Percentiles rank a stretch among this genome's conserved stretches.
Evolutionary conservation across 2,329 filamentous ascomycete species (phyloP).

Genomic region (Ophidiomyces ophidiicola): DNA sequence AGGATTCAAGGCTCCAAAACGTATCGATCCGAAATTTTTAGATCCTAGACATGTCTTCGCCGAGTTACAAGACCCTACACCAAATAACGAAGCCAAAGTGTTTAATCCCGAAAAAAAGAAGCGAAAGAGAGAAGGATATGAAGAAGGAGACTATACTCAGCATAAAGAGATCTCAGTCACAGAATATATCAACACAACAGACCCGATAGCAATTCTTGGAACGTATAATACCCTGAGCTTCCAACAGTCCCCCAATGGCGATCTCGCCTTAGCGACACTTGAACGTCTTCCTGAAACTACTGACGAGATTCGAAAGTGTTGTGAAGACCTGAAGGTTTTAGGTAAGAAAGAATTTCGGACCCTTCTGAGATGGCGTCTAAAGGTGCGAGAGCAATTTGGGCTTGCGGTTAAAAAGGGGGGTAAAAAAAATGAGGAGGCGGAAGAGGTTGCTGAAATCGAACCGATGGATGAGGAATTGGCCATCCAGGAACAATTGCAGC

Average conservation of each 20-base stretch:
- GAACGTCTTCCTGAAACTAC: conserved; percentile 80
- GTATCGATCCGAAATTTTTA: conserved; percentile 81
- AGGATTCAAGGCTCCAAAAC: conserved; percentile 89
- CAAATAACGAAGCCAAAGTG: conserved; percentile 95
- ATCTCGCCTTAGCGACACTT: conserved; percentile 76
- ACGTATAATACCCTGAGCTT: conserved; percentile 75
- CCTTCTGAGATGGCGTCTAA: conserved; percentile 77
- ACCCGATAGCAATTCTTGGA: conserved; percentile 86
- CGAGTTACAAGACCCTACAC: conserved; percentile 69
- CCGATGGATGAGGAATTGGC: conserved; percentile 89
- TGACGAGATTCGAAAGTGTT: conserved; percentile 64
- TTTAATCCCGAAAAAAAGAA: conserved; percentile 98
- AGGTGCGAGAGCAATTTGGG: conserved; percentile 80
- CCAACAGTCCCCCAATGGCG: conserved; percentile 62
- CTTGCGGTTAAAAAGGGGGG: conserved; percentile 59
- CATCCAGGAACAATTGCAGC: conserved; percentile 76
- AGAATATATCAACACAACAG: conserved; percentile 85
- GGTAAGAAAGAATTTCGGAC: conserved; percentile 91
- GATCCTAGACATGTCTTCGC: conserved; percentile 85
- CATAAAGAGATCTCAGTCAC: conserved; percentile 80
- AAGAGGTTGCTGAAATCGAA: conserved; percentile 72
- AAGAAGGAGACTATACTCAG: conserved; percentile 86
- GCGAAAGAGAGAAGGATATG: conserved; percentile 92
- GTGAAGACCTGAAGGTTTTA: conserved; percentile 73
- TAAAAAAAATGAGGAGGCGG: conserved; percentile 41